Base-by-base conservation (phyloP, 2,329 filamentous ascomycete genomes). In the Ophiostoma ips region DNA sequence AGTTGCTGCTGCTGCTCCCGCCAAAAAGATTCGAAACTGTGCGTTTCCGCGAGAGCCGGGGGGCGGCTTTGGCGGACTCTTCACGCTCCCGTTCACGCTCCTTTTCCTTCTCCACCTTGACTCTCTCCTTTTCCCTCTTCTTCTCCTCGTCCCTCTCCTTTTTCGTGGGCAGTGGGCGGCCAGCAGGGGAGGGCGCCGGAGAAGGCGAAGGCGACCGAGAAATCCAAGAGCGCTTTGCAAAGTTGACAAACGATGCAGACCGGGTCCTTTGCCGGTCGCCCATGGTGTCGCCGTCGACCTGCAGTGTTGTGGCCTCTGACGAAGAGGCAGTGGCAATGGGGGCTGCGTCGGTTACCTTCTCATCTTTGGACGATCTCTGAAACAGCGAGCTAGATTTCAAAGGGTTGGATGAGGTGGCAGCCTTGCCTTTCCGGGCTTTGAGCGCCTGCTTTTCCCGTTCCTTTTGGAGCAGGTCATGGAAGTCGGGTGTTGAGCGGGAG, bases 171-270 rank as follows among this genome's bases (percentile, higher is more conserved):
- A 36, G n/a, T 18, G 45, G 50, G 10, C 50, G 46, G 16, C 38
- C 30, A n/a, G 43, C 30, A n/a, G 43, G 43, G 12, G 43, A 45
- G 4, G 45, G 16, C n/a, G 37, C 28, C 8, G 73, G 70, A 3
- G 72, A 72, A 0, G 73, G 68, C 1, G 72, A 72, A 15, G 70
- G 66, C 33, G 74, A 74, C 35, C 66, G 61, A 4, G 68, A 61
- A 18, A 71, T 70, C 74, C 73, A 78, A 37, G 72, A 71, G 48
- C 70, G 68, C 54, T 67, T 70, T 9, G 73, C 68, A 57, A 76
- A 71, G 53, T 66, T 70, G 46, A 69, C 67, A 55, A 77, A 69
- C 37, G 70, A 73, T 48, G 68, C 68, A 6, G 70, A 66, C 31
- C 68, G 62, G 3, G 63, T 63, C 46, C 64, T 63, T 34, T 52